A percentile compares a stretch with the other conserved stretches of the same genome.
These are phyloP conservation scores for Populus trichocarpa DNA, from an alignment of 441 rosid genomes.

Conservation along the genomic window DNA sequence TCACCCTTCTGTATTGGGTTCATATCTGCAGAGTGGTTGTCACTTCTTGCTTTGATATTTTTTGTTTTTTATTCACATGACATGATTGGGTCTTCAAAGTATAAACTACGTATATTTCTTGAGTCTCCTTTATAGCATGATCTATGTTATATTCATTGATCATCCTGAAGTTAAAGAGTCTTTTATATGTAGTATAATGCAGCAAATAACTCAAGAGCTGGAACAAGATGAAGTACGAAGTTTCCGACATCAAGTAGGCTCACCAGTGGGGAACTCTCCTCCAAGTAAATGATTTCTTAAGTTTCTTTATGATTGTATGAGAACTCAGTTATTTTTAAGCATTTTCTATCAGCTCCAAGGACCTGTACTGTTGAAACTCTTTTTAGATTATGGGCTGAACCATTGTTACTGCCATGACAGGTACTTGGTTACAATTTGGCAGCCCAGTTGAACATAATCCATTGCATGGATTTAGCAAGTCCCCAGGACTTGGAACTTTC, in stretches of 20 bases:
- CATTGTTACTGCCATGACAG: slow-evolving; percentile 31
- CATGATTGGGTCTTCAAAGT: neutral
- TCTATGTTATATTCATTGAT: neutral
- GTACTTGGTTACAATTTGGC: slow-evolving; percentile 61
- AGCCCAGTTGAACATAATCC: slow-evolving; percentile 64
- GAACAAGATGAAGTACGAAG: slow-evolving; percentile 64
- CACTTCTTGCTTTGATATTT: neutral
- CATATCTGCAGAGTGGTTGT: neutral
- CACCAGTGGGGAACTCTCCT: slow-evolving; percentile 72
- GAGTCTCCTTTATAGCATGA: neutral
- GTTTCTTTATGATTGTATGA: slow-evolving; percentile 8
- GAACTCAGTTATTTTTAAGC: slow-evolving; percentile 6
- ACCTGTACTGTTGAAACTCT: slow-evolving; percentile 2
- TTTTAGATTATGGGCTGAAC: slow-evolving; percentile 14
- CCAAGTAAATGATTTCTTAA: slow-evolving; percentile 43
- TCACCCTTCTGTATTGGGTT: neutral
- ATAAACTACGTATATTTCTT: neutral
- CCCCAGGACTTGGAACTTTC: slow-evolving; percentile 51
- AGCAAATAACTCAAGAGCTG: slow-evolving; percentile 61
- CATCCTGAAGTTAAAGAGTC: slow-evolving; percentile 11
- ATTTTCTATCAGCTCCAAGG: neutral
- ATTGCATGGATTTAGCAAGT: slow-evolving; percentile 48
- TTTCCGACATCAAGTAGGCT: slow-evolving; percentile 59
- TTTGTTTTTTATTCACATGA: neutral
- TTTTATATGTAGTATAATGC: slow-evolving; percentile 53